phyloP scores from a whole-genome alignment of 2,329 filamentous ascomycete genomes.

The Penicillium sp. region DNA sequence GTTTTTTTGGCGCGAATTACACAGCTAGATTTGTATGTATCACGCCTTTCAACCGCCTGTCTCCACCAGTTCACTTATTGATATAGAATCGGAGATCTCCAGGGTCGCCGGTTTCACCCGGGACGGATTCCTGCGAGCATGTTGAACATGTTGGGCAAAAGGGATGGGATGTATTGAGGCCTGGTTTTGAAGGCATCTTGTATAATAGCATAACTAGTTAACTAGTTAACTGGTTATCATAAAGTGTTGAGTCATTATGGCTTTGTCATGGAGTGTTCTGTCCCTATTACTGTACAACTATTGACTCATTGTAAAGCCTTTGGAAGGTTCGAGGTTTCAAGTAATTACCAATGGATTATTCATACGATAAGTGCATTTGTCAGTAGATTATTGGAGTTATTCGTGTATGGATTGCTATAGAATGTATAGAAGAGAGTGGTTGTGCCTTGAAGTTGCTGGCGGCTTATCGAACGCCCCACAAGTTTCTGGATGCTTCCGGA shows the following conservation, averaged over 20 bases:
- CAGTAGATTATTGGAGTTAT: background rate
- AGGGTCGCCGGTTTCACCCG: background rate
- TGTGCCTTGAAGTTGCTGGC: slow-evolving; percentile 12
- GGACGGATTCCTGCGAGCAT: background rate
- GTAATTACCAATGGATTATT: background rate
- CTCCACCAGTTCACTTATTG: background rate
- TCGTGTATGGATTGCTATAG: too few species aligned
- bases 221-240: background rate
- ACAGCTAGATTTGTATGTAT: background rate
- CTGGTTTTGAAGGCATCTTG: background rate
- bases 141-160: background rate
- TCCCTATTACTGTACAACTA: too few species aligned
- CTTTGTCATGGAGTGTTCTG: background rate
- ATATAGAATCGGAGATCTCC: background rate
- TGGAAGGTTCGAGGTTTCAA: background rate
- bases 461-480: slow-evolving; percentile 11
- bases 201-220: background rate
- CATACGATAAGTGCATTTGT: background rate
- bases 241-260: background rate
- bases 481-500: slow-evolving; percentile 20
- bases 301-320: background rate
- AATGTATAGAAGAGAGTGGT: background rate
- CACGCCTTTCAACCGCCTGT: background rate
- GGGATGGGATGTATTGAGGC: background rate
- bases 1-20: too few species aligned